Evolutionary conservation across 371 early-diverging fungal genomes (phyloP).

Genomic region (Circinella minor): DNA sequence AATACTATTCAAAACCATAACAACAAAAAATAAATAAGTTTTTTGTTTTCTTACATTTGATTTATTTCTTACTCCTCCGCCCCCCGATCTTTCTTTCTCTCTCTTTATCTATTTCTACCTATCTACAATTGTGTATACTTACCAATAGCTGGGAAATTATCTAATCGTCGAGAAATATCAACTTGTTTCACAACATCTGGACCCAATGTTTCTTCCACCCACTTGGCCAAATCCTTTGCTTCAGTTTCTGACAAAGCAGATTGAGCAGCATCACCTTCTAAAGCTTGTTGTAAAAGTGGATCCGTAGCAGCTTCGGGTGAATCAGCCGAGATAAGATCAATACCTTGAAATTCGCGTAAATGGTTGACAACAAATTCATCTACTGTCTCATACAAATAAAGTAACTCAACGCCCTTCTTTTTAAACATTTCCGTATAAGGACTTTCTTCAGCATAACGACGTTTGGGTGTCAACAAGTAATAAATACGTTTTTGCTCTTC

Average conservation of each 20-base stretch:
- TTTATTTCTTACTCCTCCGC: neutral
- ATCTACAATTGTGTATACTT: slow-evolving; percentile 10
- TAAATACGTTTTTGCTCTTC: slow-evolving; percentile 93
- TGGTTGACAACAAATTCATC: slow-evolving; percentile 92
- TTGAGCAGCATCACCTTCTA: slow-evolving; percentile 31
- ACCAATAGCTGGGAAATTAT: slow-evolving; percentile 76
- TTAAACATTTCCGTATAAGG: slow-evolving; percentile 92
- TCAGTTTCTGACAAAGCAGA: slow-evolving; percentile 54
- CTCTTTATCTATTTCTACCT: too few species aligned
- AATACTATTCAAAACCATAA: slow-evolving; percentile 42
- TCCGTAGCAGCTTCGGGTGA: slow-evolving; percentile 65
- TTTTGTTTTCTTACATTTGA: too few species aligned
- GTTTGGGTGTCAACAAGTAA: slow-evolving; percentile 82
- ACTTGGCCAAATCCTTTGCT: slow-evolving; percentile 66
- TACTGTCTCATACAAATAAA: slow-evolving; percentile 82
- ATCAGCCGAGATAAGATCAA: slow-evolving; percentile 84
- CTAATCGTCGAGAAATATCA: slow-evolving; percentile 69
- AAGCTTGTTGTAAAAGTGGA: slow-evolving; percentile 49
- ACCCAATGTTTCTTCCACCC: slow-evolving; percentile 70
- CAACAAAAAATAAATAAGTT: too few species aligned
- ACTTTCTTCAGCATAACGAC: slow-evolving; percentile 78
- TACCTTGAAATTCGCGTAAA: slow-evolving; percentile 75
- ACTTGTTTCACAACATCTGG: slow-evolving; percentile 68
- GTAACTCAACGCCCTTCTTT: slow-evolving; percentile 72
- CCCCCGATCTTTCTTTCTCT: too few species aligned